A percentile compares a stretch with the other conserved stretches of the same genome.
Evolutionary conservation across 257 asterid species (phyloP).

Genomic region (Penstemon barbatus): DNA sequence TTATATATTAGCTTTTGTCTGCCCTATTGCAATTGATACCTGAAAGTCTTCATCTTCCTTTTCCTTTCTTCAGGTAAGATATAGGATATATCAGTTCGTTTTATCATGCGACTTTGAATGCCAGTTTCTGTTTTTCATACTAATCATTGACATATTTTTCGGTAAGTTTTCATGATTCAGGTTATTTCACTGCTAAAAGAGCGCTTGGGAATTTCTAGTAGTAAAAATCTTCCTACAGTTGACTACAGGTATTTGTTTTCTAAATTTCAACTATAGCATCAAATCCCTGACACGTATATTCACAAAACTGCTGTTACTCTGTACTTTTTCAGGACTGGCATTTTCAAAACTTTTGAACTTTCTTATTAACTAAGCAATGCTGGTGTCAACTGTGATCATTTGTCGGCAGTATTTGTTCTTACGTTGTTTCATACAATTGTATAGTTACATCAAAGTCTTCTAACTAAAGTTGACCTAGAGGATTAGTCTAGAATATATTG

Average conservation of each 20-base stretch:
- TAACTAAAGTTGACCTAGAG: conserved; percentile 18
- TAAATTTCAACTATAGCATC: conserved; percentile 14
- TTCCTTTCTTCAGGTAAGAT: conserved; percentile 2
- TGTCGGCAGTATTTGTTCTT: conserved; percentile 13
- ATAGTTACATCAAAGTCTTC: neutral
- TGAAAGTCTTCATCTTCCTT: neutral
- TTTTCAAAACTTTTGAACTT: conserved; percentile 8
- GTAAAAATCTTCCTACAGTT: conserved; percentile 72
- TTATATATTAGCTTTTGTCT: neutral
- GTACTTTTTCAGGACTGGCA: conserved; percentile 16
- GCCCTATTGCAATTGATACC: neutral
- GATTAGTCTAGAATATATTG: conserved; percentile 11
- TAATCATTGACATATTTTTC: conserved; percentile 33
- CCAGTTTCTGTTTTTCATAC: conserved; percentile 18
- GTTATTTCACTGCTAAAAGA: conserved; percentile 77
- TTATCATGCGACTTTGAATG: conserved; percentile 4
- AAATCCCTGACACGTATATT: neutral
- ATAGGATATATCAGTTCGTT: neutral
- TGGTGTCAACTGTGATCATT: conserved; percentile 16
- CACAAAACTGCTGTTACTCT: conserved; percentile 11
- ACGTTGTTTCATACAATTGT: conserved; percentile 6
- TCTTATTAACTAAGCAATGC: conserved; percentile 14
- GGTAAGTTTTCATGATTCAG: conserved; percentile 52
- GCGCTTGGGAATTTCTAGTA: conserved; percentile 65
- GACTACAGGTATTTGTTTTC: conserved; percentile 64